Evolutionary conservation across 805 yeast species (phyloP).

Genomic region (Brettanomyces custersianus): DNA sequence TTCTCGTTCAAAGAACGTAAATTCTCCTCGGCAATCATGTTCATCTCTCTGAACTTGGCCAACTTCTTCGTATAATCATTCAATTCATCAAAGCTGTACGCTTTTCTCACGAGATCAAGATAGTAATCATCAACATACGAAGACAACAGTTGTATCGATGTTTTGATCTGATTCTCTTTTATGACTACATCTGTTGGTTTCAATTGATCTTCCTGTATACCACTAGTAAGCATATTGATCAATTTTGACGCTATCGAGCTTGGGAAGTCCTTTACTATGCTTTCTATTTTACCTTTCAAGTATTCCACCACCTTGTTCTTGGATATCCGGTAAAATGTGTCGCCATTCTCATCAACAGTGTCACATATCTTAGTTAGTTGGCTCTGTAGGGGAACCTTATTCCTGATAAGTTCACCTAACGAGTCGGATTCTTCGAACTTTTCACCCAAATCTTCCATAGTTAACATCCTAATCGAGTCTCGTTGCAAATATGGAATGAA

Average conservation of each 20-base stretch:
- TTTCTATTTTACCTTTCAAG: constrained; percentile 29
- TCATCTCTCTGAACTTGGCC: constrained; percentile 14
- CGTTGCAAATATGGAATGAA: constrained; percentile 22
- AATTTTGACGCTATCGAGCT: constrained; percentile 13
- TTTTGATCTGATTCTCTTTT: constrained; percentile 27
- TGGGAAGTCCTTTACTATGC: constrained; percentile 31
- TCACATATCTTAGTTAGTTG: constrained; percentile 31
- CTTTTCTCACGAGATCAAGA: constrained; percentile 15
- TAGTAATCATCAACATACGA: constrained; percentile 30
- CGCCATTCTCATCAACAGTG: constrained; percentile 32
- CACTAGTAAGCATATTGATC: constrained; percentile 4
- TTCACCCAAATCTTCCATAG: constrained; percentile 35
- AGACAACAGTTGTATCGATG: constrained; percentile 40
- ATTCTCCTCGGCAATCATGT: constrained; percentile 22
- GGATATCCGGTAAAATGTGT: constrained; percentile 36
- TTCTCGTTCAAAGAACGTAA: constrained; percentile 24
- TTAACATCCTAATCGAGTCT: constrained; percentile 24
- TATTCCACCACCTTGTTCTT: constrained; percentile 27
- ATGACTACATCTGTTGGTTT: constrained; percentile 23
- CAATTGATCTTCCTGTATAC: neutral
- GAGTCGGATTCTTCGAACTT: constrained; percentile 19
- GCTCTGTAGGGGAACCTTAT: constrained; percentile 18
- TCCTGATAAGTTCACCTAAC: constrained; percentile 13
- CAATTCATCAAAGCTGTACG: constrained; percentile 15
- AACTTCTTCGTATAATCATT: constrained; percentile 12